Evolutionary conservation across 2,329 filamentous ascomycete species (phyloP).

Genomic region (Eurotiales sp.): DNA sequence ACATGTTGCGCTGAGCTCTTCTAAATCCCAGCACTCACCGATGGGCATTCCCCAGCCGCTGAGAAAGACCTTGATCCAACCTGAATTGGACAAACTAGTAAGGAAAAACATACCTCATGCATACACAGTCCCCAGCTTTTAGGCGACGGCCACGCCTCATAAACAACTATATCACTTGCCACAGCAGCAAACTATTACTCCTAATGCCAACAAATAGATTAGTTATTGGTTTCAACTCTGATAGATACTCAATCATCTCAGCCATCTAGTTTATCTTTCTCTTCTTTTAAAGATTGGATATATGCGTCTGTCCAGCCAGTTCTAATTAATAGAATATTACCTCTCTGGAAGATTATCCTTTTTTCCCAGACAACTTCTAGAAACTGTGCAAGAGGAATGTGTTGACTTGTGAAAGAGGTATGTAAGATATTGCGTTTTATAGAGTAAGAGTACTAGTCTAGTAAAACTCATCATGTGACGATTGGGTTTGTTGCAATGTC

Average conservation of each 20-base stretch:
- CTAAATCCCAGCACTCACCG: constrained; percentile 38
- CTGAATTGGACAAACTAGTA: no score
- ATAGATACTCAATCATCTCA: constrained; percentile 24
- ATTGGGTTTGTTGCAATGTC: constrained; percentile 16
- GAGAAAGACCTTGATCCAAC: no score
- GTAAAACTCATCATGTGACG: constrained; percentile 16
- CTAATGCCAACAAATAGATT: constrained; percentile 53
- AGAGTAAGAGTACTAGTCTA: constrained; percentile 18
- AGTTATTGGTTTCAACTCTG: constrained; percentile 45
- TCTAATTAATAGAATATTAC: constrained; percentile 28
- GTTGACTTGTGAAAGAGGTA: constrained; percentile 7
- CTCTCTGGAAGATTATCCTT: constrained; percentile 19
- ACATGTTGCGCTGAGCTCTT: constrained; percentile 31
- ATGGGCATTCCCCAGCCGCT: constrained; percentile 45
- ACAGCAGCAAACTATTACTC: constrained; percentile 52
- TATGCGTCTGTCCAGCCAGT: constrained; percentile 25
- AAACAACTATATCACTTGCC: constrained; percentile 50
- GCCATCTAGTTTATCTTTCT: constrained; percentile 14
- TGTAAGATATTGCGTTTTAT: constrained; percentile 8
- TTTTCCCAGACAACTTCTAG: constrained; percentile 20
- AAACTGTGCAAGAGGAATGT: constrained; percentile 17
- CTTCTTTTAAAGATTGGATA: constrained; percentile 11
- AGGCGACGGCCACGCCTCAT: constrained; percentile 43
- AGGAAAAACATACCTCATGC: constrained; percentile 16
- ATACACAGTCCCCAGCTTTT: constrained; percentile 15